Percentiles rank a stretch among this genome's conserved stretches.
phyloP scores from a whole-genome alignment of 2,329 filamentous ascomycete genomes.

The Diaporthe citrichinensis region DNA sequence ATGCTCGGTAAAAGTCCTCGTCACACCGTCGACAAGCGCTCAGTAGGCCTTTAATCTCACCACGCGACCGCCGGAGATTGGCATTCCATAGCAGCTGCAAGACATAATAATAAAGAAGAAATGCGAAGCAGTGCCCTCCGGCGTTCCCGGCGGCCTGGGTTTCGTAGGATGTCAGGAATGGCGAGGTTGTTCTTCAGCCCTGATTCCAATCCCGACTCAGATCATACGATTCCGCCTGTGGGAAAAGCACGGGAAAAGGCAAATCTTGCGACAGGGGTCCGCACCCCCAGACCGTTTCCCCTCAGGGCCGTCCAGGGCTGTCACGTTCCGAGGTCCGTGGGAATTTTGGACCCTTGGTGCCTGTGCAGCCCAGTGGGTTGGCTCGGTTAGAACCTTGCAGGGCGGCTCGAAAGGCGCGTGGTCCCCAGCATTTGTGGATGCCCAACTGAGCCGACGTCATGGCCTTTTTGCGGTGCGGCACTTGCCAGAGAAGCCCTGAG shows the following conservation, averaged over 20 bases:
- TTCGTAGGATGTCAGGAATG: neutral
- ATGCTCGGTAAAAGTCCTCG: conserved; percentile 1
- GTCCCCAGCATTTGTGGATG: conserved; percentile 8
- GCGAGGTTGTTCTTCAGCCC: conserved; percentile 16
- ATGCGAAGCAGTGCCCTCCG: neutral
- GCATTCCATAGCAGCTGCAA: neutral
- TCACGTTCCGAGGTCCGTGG: conserved; percentile 11
- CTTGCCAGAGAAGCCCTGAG: neutral
- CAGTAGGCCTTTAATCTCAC: conserved; percentile 1
- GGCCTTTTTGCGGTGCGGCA: neutral
- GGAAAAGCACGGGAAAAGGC: neutral
- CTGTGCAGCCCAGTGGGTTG: neutral
- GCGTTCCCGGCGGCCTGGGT: neutral
- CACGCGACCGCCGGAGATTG: conserved; percentile 10
- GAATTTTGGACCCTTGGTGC: conserved; percentile 8
- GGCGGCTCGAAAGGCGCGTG: neutral
- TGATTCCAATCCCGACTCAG: neutral
- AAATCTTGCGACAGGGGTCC: conserved; percentile 10
- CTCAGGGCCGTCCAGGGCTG: neutral
- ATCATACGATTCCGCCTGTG: conserved; percentile 19
- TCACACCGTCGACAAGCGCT: neutral
- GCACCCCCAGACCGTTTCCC: conserved; percentile 14
- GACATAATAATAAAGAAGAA: neutral
- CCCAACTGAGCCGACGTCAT: neutral
- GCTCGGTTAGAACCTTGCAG: conserved; percentile 18